Base-by-base conservation (phyloP, 768 basidiomycete genomes). In the Xerocomus brunneocitrinus region DNA sequence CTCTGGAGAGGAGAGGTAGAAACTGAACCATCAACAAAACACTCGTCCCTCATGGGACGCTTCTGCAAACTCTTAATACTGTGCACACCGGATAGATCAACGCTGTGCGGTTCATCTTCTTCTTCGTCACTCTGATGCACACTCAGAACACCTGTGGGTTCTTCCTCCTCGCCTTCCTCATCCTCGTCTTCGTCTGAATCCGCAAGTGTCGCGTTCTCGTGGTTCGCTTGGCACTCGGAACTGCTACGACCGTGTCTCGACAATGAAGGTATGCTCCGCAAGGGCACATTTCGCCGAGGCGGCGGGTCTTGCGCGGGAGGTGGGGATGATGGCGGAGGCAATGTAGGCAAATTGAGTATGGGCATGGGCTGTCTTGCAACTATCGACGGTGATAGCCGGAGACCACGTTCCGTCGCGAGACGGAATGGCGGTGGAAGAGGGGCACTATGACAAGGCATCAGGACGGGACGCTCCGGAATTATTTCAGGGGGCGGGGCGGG, bases 211-310 rank as follows among this genome's bases (percentile, higher is more conserved):
- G 49, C 55, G 22, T 53, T 50, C 30, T 64, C 67, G 47, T 58
- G 61, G 39, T 69, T 60, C 8, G 53, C 47, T 56, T 61, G 54
- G 28, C 35, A 42, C 41, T 68, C 71, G 28, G 49, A 19, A 27
- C 66, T 56, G 48, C 58, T 60, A 22, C 16, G 53, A 42, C 76
- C 75, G 28, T 71, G 63, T 61, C 74, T 71, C 16, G 74, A 73
- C 45, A 84, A 63, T 27, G 78, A 81, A 31, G 85, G 85, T 71
- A 84, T 79, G 54, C 72, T 79, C 43, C 74, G 71, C 57, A 83
- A 65, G 12, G 77, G 73, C 42, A 66, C 50, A 41, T 52, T 56
- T 45, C 56, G 51, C 40, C 60, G 59, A 28, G 62, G 59, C 1
- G 50, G 47, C 3, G 56, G 13, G 19, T 52, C 56, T 28, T 47